These are phyloP conservation scores for Ogataea angusta DNA, from an alignment of 805 yeast genomes.

Conservation along the genomic window DNA sequence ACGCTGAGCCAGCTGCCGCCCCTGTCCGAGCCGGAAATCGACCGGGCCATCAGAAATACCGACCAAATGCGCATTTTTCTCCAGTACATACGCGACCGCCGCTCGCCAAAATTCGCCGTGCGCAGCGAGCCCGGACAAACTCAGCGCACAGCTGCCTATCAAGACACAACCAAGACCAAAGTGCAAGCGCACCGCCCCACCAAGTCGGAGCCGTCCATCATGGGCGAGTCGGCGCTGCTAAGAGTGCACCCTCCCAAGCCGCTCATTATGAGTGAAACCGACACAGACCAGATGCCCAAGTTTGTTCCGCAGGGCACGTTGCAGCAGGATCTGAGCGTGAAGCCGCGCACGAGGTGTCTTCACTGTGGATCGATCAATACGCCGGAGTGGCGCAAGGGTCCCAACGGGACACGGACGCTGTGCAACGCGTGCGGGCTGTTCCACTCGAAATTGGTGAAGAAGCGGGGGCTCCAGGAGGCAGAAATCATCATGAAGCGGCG, in stretches of 20 bases:
- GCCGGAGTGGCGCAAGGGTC: conserved; percentile 95
- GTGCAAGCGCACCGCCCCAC: conserved; percentile 14
- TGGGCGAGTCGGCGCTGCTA: conserved; percentile 29
- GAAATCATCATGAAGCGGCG: conserved; percentile 33
- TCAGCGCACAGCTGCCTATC: neutral
- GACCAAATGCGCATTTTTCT: conserved; percentile 1
- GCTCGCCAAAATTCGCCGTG: too few species aligned
- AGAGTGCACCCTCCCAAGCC: conserved; percentile 33
- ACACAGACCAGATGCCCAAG: conserved; percentile 8
- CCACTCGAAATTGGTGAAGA: conserved; percentile 57
- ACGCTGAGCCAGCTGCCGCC: neutral
- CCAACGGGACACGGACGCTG: conserved; percentile 73
- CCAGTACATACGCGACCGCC: neutral
- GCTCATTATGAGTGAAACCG: conserved; percentile 14
- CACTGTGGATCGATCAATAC: conserved; percentile 77
- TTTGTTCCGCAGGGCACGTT: conserved; percentile 33
- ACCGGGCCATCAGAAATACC: conserved; percentile 1
- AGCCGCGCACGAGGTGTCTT: conserved; percentile 39
- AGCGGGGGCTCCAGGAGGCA: conserved; percentile 42
- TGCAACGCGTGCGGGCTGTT: conserved; percentile 93
- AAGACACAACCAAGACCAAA: neutral
- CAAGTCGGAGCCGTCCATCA: conserved; percentile 19
- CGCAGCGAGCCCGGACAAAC: neutral
- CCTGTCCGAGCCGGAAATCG: neutral
- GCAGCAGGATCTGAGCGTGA: conserved; percentile 35